phyloP scores from a whole-genome alignment of 2,329 filamentous ascomycete species.

The Aspergillus ustus region DNA sequence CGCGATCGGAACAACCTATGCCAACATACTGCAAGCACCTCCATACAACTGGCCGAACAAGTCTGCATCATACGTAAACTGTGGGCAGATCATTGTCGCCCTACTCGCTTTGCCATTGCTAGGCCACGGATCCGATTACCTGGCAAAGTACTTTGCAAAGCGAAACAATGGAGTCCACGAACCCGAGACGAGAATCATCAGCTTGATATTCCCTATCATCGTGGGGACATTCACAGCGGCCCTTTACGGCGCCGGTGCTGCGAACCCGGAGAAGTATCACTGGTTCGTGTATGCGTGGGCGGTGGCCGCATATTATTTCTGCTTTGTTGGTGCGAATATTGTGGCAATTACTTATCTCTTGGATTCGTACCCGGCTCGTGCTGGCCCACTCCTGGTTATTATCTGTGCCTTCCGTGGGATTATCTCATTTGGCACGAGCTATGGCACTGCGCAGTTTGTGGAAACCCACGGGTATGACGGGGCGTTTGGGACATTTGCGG shows the following conservation, averaged over 20 bases:
- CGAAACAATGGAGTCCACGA: conserved; percentile 47
- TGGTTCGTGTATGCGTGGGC: conserved; percentile 31
- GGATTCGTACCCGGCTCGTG: conserved; percentile 50
- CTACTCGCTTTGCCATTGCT: conserved; percentile 46
- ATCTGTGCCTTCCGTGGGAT: conserved; percentile 54
- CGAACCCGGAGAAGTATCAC: conserved; percentile 37
- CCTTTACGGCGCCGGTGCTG: conserved; percentile 44
- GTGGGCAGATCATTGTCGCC: conserved; percentile 46
- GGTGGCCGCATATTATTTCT: conserved; percentile 31
- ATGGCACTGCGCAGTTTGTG: conserved; percentile 39
- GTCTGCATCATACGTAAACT: conserved; percentile 43
- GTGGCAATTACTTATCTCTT: conserved; percentile 51
- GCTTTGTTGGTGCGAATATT: conserved; percentile 47
- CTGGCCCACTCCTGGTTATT: conserved; percentile 50
- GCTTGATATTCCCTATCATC: conserved; percentile 41
- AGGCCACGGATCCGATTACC: conserved; percentile 44
- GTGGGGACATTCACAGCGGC: conserved; percentile 45
- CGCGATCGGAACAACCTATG: conserved; percentile 50
- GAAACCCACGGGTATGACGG: conserved; percentile 37
- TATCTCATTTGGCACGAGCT: conserved; percentile 50
- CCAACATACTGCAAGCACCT: conserved; percentile 38
- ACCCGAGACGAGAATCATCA: conserved; percentile 45
- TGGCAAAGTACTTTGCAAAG: conserved; percentile 42
- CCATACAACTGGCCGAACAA: conserved; percentile 46
- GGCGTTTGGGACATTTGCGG: conserved; percentile 38